A percentile compares a stretch with the other conserved stretches of the same genome.
Conservation (phyloP, 1,139 yeast genomes). For the Nakaseomyces kungkrabaensis region DNA sequence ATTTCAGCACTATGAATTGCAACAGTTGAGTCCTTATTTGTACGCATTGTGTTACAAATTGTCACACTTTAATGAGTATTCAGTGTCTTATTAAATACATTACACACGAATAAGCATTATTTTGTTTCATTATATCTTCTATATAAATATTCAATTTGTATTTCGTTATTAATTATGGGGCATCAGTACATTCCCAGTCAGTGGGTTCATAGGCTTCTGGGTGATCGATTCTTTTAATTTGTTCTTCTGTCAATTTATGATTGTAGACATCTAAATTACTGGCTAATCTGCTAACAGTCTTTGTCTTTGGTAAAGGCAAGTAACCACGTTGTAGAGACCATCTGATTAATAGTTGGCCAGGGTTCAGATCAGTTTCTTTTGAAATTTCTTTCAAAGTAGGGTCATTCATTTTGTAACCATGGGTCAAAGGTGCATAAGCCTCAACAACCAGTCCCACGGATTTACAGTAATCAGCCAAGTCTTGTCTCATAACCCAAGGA, state of each 20-base stretch:
- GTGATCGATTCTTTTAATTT: slow-evolving; percentile 38
- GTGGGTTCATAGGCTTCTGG: slow-evolving; percentile 55
- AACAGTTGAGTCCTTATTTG: too few species aligned
- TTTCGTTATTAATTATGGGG: slow-evolving; percentile 30
- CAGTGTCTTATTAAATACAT: too few species aligned
- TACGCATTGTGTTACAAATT: too few species aligned
- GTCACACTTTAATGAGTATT: too few species aligned
- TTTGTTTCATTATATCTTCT: too few species aligned
- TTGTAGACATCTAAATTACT: slow-evolving; percentile 38
- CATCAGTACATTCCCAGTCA: slow-evolving; percentile 60
- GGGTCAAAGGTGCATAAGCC: slow-evolving; percentile 67
- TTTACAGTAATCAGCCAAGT: slow-evolving; percentile 47
- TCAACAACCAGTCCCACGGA: slow-evolving; percentile 44
- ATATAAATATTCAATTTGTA: too few species aligned
- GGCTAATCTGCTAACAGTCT: slow-evolving; percentile 41
- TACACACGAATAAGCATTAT: too few species aligned
- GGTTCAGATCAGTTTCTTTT: slow-evolving; percentile 28
- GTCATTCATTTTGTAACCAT: slow-evolving; percentile 44
- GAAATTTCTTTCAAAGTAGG: slow-evolving; percentile 37
- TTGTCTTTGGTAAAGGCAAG: slow-evolving; percentile 65
- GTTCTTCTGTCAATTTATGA: slow-evolving; percentile 42
- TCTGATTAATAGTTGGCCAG: slow-evolving; percentile 38
- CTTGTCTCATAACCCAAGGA: slow-evolving; percentile 67
- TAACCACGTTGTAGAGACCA: slow-evolving; percentile 55
- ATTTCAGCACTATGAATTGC: background rate